Conservation (phyloP, 1,139 yeast genomes). For the Meyerozyma carpophila region DNA sequence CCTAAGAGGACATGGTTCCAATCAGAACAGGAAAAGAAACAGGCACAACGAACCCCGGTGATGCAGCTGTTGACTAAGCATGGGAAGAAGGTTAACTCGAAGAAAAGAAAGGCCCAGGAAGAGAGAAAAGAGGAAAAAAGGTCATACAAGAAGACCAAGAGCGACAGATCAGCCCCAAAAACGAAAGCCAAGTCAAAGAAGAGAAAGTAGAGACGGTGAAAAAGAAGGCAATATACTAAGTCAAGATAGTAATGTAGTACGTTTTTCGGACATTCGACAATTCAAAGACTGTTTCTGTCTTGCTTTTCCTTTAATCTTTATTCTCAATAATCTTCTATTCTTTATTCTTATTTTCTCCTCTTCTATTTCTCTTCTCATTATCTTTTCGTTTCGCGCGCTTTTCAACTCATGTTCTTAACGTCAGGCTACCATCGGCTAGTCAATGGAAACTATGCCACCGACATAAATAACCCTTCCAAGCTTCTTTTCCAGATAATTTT, state of each 20-base stretch:
- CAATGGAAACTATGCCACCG: conserved; percentile 20
- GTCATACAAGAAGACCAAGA: conserved; percentile 66
- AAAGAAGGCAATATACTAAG: too few species aligned
- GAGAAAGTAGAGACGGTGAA: neutral
- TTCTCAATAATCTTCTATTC: too few species aligned
- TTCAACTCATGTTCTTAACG: neutral
- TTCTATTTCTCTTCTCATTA: too few species aligned
- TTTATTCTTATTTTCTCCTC: too few species aligned
- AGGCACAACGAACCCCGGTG: conserved; percentile 35
- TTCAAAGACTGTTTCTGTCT: neutral
- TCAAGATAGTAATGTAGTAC: too few species aligned
- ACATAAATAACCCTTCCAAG: conserved; percentile 34
- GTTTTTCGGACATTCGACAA: too few species aligned
- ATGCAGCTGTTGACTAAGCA: conserved; percentile 42
- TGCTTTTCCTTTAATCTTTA: neutral
- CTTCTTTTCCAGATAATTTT: conserved; percentile 51
- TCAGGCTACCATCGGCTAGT: conserved; percentile 13
- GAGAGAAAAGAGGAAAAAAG: conserved; percentile 43
- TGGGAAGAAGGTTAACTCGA: conserved; percentile 44
- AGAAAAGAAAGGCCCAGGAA: conserved; percentile 58
- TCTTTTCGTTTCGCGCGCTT: neutral
- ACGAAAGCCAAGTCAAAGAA: conserved; percentile 10
- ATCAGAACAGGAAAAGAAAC: conserved; percentile 60
- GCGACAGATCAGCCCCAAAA: conserved; percentile 44
- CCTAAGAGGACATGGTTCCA: conserved; percentile 98